Conservation (phyloP, 441 rosid species). For the Erodium chrysanthum region DNA sequence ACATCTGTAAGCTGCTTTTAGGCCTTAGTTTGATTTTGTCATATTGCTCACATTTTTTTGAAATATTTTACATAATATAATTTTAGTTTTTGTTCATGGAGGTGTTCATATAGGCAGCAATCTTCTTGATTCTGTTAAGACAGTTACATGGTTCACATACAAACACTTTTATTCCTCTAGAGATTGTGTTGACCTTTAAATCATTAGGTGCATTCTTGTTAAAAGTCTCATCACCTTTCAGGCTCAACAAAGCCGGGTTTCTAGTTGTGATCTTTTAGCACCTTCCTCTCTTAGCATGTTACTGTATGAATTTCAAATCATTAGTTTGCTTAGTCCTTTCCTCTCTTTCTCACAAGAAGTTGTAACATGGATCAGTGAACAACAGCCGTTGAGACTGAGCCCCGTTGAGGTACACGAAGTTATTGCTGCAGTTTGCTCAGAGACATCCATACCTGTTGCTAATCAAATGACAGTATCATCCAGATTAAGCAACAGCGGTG, state of each 20-base stretch:
- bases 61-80: not conserved
- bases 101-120: not conserved
- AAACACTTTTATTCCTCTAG: not conserved
- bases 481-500: conserved; percentile 62
- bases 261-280: not conserved
- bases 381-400: conserved; percentile 80
- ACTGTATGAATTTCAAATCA: not conserved
- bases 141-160: not conserved
- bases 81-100: not conserved
- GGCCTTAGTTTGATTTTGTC: not conserved
- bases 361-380: conserved; percentile 59
- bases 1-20: not conserved
- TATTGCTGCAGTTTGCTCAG: conserved; percentile 90
- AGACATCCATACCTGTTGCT: conserved; percentile 52
- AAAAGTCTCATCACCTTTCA: conserved; percentile 1
- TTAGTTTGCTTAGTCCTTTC: conserved; percentile 11
- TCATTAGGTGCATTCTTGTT: not conserved
- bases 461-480: conserved; percentile 62
- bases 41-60: not conserved
- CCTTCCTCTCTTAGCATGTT: not conserved
- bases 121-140: not conserved
- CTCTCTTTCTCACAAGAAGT: conserved; percentile 21
- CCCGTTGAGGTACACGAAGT: conserved; percentile 91
- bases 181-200: not conserved
- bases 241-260: not conserved